These are phyloP conservation scores for Colletotrichum caudatum DNA, from an alignment of 2,329 filamentous ascomycete species.

Conservation along the genomic window DNA sequence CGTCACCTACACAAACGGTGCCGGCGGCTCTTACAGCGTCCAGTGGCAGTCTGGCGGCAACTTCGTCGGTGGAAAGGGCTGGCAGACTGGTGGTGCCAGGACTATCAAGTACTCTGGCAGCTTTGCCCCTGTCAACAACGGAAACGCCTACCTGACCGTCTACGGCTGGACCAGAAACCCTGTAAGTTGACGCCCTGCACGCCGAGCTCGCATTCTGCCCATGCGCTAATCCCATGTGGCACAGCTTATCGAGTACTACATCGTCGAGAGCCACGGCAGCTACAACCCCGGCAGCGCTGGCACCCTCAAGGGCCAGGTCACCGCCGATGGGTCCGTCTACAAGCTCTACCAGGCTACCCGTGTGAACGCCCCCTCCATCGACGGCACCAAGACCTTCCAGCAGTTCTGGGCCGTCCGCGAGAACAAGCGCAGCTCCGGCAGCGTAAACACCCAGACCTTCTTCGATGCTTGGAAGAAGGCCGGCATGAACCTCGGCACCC, in stretches of 20 bases:
- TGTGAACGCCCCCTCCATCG: constrained; percentile 59
- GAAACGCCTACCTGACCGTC: constrained; percentile 52
- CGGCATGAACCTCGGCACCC: constrained; percentile 61
- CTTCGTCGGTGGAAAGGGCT: constrained; percentile 70
- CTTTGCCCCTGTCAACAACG: constrained; percentile 48
- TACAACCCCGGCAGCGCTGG: constrained; percentile 53
- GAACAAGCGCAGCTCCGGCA: constrained; percentile 62
- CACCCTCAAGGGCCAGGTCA: constrained; percentile 51
- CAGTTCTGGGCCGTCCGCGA: constrained; percentile 67
- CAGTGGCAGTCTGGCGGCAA: constrained; percentile 62
- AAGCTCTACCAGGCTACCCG: constrained; percentile 53
- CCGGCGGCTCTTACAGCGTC: constrained; percentile 57
- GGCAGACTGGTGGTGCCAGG: constrained; percentile 62
- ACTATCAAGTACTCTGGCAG: constrained; percentile 47
- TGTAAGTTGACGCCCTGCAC: constrained; percentile 42
- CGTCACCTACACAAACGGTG: constrained; percentile 59
- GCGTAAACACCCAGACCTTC: constrained; percentile 62
- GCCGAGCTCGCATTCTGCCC: neutral
- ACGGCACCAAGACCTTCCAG: constrained; percentile 62
- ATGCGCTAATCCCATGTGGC: neutral
- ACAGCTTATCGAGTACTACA: constrained; percentile 41
- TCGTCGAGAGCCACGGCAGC: constrained; percentile 52
- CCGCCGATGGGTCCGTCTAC: constrained; percentile 53
- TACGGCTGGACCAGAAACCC: constrained; percentile 55
- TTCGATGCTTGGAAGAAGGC: constrained; percentile 64